Evolutionary conservation across 2,329 filamentous ascomycete species (phyloP).

Genomic region (Fusarium burgessii): DNA sequence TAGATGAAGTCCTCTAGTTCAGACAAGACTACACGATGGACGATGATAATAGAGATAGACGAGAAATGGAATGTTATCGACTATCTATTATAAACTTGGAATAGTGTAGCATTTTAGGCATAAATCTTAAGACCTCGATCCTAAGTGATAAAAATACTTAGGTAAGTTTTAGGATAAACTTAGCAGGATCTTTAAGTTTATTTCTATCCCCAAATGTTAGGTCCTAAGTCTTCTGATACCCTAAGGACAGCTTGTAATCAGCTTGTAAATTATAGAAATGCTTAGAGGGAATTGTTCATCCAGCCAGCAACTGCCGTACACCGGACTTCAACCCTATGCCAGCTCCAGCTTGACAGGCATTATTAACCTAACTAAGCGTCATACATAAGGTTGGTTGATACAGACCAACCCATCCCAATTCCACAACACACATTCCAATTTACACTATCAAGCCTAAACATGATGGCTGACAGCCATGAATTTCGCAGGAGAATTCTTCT

Average conservation of each 20-base stretch:
- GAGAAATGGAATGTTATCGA: conserved; percentile 37
- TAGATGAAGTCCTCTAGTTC: conserved; percentile 20
- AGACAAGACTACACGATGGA: conserved; percentile 30
- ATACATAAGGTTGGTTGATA: conserved; percentile 8
- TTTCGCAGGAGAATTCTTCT: conserved; percentile 47
- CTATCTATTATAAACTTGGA: neutral
- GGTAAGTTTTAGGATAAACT: too few relatives aligned
- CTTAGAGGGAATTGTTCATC: too few relatives aligned
- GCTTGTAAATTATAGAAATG: too few relatives aligned
- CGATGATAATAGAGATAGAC: conserved; percentile 44
- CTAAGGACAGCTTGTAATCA: too few relatives aligned
- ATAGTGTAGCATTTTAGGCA: too few relatives aligned
- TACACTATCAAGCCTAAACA: conserved; percentile 14
- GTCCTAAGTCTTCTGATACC: too few relatives aligned
- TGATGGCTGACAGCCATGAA: conserved; percentile 30
- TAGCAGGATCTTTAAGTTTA: too few relatives aligned
- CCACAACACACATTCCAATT: conserved; percentile 16
- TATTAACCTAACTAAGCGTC: conserved; percentile 19
- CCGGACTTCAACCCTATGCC: neutral
- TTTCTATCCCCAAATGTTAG: too few relatives aligned
- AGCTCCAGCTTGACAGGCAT: neutral
- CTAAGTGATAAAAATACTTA: too few relatives aligned
- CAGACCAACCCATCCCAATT: conserved; percentile 15
- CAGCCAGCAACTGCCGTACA: neutral
- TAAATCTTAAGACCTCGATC: too few relatives aligned